Conservation (phyloP, 2,329 filamentous ascomycete species). For the Aspergillus quadrilineatus region DNA sequence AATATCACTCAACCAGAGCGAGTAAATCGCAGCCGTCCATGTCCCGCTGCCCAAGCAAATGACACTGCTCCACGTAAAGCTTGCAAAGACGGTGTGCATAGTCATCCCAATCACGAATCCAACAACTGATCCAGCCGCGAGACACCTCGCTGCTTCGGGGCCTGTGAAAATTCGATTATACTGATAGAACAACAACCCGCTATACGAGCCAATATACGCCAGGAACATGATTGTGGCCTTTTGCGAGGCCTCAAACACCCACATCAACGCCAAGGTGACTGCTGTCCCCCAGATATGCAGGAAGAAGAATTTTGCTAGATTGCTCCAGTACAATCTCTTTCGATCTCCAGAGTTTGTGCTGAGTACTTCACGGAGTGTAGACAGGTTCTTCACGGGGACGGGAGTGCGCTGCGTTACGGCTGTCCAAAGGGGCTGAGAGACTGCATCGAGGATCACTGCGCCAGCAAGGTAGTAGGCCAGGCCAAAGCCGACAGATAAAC, state of each 20-base stretch:
- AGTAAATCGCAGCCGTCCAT: conserved; percentile 53
- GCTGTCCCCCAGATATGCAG: conserved; percentile 54
- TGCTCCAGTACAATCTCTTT: conserved; percentile 51
- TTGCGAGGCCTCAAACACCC: conserved; percentile 48
- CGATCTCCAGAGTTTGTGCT: conserved; percentile 40
- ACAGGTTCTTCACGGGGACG: conserved; percentile 4
- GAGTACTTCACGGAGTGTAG: conserved; percentile 2
- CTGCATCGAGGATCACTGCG: conserved; percentile 55
- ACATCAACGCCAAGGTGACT: conserved; percentile 50
- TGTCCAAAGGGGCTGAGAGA: conserved; percentile 26
- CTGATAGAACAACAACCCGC: conserved; percentile 54
- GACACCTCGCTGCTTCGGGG: conserved; percentile 34
- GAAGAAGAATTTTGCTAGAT: conserved; percentile 49
- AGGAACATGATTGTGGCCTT: conserved; percentile 51
- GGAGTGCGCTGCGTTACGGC: conserved; percentile 6
- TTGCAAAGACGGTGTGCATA: conserved; percentile 38
- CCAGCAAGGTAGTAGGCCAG: conserved; percentile 57
- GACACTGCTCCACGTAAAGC: conserved; percentile 48
- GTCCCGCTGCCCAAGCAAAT: conserved; percentile 50
- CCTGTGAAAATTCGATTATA: conserved; percentile 54
- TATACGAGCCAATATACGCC: conserved; percentile 50
- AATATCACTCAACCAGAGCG: conserved; percentile 48
- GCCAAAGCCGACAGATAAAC: conserved; percentile 54
- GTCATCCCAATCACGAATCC: conserved; percentile 47
- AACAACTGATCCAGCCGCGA: conserved; percentile 41